Conservation (phyloP, 768 basidiomycete species). For the Kondoa malvinella region DNA sequence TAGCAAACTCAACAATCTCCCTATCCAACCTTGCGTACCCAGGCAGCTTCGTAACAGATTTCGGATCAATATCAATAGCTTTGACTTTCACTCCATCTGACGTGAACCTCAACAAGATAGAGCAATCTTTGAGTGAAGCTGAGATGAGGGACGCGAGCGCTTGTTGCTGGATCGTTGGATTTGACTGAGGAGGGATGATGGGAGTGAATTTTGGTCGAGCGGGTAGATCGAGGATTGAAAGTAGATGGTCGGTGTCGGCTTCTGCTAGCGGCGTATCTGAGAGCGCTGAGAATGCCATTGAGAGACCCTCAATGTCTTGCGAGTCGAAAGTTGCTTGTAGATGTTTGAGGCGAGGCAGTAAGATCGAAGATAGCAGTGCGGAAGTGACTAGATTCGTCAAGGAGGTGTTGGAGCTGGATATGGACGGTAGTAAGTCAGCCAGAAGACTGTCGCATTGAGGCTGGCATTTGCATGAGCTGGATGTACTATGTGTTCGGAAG, state of each 20-base stretch:
- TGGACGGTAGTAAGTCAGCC: neutral
- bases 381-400: constrained; percentile 41
- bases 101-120: constrained; percentile 41
- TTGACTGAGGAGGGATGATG: neutral
- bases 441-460: neutral
- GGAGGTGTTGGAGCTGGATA: neutral
- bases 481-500: neutral
- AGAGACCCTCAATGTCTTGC: constrained; percentile 69
- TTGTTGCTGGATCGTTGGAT: constrained; percentile 40
- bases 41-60: constrained; percentile 46
- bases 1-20: constrained; percentile 39
- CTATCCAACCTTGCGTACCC: constrained; percentile 61
- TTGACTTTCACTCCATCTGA: constrained; percentile 35
- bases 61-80: constrained; percentile 74
- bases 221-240: constrained; percentile 30
- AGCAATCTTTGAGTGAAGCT: constrained; percentile 94
- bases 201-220: neutral
- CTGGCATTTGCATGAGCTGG: neutral
- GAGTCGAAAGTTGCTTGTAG: constrained; percentile 63
- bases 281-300: constrained; percentile 25
- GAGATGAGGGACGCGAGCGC: constrained; percentile 65
- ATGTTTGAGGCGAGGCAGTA: constrained; percentile 41
- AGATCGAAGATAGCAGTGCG: constrained; percentile 39
- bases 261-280: constrained; percentile 22
- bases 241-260: constrained; percentile 37